Conservation (phyloP, 257 asterid species). For the Apocynum venetum region DNA sequence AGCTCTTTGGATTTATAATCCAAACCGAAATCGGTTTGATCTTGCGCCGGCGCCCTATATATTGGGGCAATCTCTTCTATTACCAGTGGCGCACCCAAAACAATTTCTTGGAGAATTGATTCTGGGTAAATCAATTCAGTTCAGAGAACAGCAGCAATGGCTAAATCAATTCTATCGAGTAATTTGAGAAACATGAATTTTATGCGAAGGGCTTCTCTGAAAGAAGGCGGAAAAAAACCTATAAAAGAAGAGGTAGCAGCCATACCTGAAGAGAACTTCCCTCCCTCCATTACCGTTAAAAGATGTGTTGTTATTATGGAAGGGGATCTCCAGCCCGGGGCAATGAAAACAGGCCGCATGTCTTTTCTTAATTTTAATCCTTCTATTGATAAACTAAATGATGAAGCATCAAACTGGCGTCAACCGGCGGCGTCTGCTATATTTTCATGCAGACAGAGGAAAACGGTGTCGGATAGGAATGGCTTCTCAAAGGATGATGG, state of each 20-base stretch:
- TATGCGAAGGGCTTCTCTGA: conserved; percentile 84
- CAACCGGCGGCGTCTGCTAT: conserved; percentile 49
- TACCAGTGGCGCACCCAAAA: background rate
- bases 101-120: background rate
- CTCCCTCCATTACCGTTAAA: conserved; percentile 32
- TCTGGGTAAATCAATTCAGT: conserved; percentile 2
- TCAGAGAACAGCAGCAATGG: conserved; percentile 40
- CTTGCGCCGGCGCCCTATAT: background rate
- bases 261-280: conserved; percentile 49
- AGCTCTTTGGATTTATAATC: background rate
- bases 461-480: conserved; percentile 36
- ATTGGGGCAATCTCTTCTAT: background rate
- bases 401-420: conserved; percentile 39
- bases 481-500: conserved; percentile 33
- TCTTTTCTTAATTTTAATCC: conserved; percentile 91
- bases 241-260: conserved; percentile 38
- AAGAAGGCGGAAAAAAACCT: conserved; percentile 42
- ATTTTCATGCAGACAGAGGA: conserved; percentile 46
- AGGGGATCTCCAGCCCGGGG: conserved; percentile 87
- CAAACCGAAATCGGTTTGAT: background rate
- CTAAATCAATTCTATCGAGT: conserved; percentile 78
- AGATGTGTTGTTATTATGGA: conserved; percentile 76
- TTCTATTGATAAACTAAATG: conserved; percentile 60
- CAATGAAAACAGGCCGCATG: conserved; percentile 67
- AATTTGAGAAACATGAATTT: conserved; percentile 90